These are phyloP conservation scores for Fusarium sp. DNA, from an alignment of 2,329 filamentous ascomycete species.

Conservation along the genomic window DNA sequence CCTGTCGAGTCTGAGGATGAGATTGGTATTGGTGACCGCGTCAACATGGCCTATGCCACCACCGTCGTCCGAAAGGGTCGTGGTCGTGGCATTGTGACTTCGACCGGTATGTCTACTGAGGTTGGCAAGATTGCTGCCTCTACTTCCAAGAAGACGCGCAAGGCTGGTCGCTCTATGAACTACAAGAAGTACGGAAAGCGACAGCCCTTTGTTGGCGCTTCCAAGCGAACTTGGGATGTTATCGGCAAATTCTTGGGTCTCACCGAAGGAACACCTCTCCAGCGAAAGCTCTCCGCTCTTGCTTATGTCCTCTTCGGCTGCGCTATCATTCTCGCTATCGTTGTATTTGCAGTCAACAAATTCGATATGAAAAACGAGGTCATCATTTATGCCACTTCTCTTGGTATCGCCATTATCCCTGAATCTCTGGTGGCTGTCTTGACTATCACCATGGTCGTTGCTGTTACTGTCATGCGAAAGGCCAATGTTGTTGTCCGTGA, in stretches of 20 bases:
- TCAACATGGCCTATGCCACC: constrained; percentile 81
- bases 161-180: constrained; percentile 67
- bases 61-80: constrained; percentile 80
- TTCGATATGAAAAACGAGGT: constrained; percentile 65
- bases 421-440: constrained; percentile 76
- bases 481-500: constrained; percentile 75
- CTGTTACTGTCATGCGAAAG: constrained; percentile 73
- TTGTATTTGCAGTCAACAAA: constrained; percentile 69
- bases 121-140: constrained; percentile 76
- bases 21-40: constrained; percentile 76
- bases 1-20: constrained; percentile 59
- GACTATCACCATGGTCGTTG: constrained; percentile 77
- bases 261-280: constrained; percentile 79
- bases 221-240: constrained; percentile 62
- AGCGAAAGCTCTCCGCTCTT: constrained; percentile 81
- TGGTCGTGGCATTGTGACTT: constrained; percentile 77
- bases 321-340: constrained; percentile 68
- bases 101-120: constrained; percentile 78
- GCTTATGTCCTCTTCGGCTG: constrained; percentile 82
- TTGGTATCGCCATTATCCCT: constrained; percentile 72
- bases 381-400: constrained; percentile 69
- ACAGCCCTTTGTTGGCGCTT: constrained; percentile 61
- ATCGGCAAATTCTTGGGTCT: constrained; percentile 71
- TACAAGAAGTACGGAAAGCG: constrained; percentile 66
- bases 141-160: constrained; percentile 64